A percentile compares a stretch with the other conserved stretches of the same genome.
These are phyloP conservation scores for Boletus barrowsii DNA, from an alignment of 768 basidiomycete genomes.

Conservation along the genomic window DNA sequence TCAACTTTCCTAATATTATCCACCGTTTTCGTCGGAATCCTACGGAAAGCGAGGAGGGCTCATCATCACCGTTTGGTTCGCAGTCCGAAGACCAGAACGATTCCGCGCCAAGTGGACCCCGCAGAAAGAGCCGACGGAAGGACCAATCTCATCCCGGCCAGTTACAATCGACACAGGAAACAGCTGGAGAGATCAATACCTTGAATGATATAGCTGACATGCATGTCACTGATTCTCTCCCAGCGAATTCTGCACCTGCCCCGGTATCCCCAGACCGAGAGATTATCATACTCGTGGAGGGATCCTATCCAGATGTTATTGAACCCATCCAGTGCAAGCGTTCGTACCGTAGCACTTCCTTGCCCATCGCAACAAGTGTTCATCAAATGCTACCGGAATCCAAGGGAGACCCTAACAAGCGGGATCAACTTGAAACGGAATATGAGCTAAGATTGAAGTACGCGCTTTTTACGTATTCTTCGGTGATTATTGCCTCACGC, in stretches of 20 bases:
- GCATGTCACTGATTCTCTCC: slow-evolving; percentile 3
- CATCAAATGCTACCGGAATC: slow-evolving; percentile 33
- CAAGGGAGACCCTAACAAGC: slow-evolving; percentile 44
- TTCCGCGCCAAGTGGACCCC: slow-evolving; percentile 20
- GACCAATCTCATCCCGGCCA: slow-evolving; percentile 27
- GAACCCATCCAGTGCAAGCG: background rate
- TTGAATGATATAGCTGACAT: slow-evolving; percentile 4
- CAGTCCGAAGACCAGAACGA: slow-evolving; percentile 41
- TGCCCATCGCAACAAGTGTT: slow-evolving; percentile 27
- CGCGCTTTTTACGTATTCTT: slow-evolving; percentile 4
- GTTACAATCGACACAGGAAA: slow-evolving; percentile 16
- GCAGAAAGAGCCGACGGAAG: slow-evolving; percentile 7
- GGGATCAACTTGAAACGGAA: slow-evolving; percentile 44
- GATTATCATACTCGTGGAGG: background rate
- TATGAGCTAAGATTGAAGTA: slow-evolving; percentile 45
- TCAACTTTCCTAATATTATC: slow-evolving; percentile 38
- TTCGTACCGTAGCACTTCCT: slow-evolving; percentile 34
- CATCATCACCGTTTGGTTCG: slow-evolving; percentile 45
- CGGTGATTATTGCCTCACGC: background rate
- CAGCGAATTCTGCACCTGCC: slow-evolving; percentile 1
- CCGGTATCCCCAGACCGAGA: slow-evolving; percentile 3
- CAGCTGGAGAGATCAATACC: slow-evolving; percentile 9
- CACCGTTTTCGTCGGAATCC: slow-evolving; percentile 34
- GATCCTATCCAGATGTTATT: background rate
- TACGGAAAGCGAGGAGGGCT: slow-evolving; percentile 46